phyloP scores from a whole-genome alignment of 352 stramenopile genomes.

The Globisporangium viniferum region DNA sequence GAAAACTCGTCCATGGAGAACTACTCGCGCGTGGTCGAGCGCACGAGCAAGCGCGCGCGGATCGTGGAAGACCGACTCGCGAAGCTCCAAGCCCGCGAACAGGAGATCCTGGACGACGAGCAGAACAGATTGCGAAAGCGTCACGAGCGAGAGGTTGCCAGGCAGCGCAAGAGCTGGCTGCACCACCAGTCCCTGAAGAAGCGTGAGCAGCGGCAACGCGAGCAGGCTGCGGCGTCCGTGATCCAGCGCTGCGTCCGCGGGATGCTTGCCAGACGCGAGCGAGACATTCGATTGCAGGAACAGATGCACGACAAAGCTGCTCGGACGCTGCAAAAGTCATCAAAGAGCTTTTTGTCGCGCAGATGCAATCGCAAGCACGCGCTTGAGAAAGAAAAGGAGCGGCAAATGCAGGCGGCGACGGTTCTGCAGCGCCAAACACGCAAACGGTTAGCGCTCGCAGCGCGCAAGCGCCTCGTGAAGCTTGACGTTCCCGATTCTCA shows the following conservation, averaged over 20 bases:
- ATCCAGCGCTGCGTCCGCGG: slow-evolving; percentile 48
- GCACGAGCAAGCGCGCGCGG: slow-evolving; percentile 38
- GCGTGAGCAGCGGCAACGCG: slow-evolving; percentile 34
- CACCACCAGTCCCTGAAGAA: slow-evolving; percentile 44
- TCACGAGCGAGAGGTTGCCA: slow-evolving; percentile 35
- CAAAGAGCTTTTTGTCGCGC: slow-evolving; percentile 28
- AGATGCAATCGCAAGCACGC: slow-evolving; percentile 19
- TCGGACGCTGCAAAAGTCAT: slow-evolving; percentile 29
- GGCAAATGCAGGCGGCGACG: slow-evolving; percentile 31
- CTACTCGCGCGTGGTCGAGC: slow-evolving; percentile 55
- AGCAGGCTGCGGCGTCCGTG: slow-evolving; percentile 31
- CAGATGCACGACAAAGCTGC: slow-evolving; percentile 25
- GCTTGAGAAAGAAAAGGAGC: slow-evolving; percentile 24
- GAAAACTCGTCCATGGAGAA: slow-evolving; percentile 75
- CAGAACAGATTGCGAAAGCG: slow-evolving; percentile 33
- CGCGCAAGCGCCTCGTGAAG: slow-evolving; percentile 9
- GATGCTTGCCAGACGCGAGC: slow-evolving; percentile 24
- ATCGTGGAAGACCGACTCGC: slow-evolving; percentile 47
- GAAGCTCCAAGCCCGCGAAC: slow-evolving; percentile 43
- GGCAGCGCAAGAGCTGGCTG: slow-evolving; percentile 47
- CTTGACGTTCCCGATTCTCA: not conserved
- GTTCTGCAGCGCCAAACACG: slow-evolving; percentile 51
- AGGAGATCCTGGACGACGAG: slow-evolving; percentile 39
- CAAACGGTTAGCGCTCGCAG: slow-evolving; percentile 15
- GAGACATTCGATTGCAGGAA: slow-evolving; percentile 8